These are phyloP conservation scores for Colletotrichum sp. DNA, from an alignment of 2,329 filamentous ascomycete genomes.

Conservation along the genomic window DNA sequence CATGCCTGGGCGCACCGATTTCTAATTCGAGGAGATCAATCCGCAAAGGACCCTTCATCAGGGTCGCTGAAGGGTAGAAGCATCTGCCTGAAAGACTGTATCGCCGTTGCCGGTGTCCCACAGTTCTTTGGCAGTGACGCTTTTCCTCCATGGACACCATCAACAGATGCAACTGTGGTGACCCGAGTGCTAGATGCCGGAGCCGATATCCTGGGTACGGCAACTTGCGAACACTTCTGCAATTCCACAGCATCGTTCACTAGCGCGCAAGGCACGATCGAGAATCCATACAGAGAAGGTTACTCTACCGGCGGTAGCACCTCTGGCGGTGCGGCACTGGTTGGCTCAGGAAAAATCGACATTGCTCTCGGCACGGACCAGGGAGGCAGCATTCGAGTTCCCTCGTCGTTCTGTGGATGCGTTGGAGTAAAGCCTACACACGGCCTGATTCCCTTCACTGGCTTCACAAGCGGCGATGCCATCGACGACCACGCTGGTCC, in stretches of 20 bases:
- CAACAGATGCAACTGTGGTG: conserved; percentile 58
- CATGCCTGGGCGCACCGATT: conserved; percentile 57
- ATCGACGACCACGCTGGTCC: conserved; percentile 56
- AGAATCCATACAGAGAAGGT: conserved; percentile 47
- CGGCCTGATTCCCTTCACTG: conserved; percentile 55
- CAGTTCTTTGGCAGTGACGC: conserved; percentile 57
- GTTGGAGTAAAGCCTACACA: conserved; percentile 57
- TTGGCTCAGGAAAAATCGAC: conserved; percentile 46
- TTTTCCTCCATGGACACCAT: conserved; percentile 52
- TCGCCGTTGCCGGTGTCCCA: conserved; percentile 57
- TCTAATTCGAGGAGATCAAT: conserved; percentile 35
- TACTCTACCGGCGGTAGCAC: conserved; percentile 56
- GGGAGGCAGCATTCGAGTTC: conserved; percentile 50
- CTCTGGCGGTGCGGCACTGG: conserved; percentile 49
- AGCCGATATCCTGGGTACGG: conserved; percentile 52
- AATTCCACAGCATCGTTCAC: conserved; percentile 52
- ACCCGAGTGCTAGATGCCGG: conserved; percentile 54
- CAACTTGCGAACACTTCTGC: conserved; percentile 59
- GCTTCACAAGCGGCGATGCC: conserved; percentile 50
- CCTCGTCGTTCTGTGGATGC: conserved; percentile 42
- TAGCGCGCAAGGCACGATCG: conserved; percentile 47
- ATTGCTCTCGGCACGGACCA: conserved; percentile 53
- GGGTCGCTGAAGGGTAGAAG: conserved; percentile 43
- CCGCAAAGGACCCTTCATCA: background rate
- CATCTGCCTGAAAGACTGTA: conserved; percentile 58